Conservation (phyloP, 495 filamentous ascomycete genomes). For the Aspergillus kassunensis region DNA sequence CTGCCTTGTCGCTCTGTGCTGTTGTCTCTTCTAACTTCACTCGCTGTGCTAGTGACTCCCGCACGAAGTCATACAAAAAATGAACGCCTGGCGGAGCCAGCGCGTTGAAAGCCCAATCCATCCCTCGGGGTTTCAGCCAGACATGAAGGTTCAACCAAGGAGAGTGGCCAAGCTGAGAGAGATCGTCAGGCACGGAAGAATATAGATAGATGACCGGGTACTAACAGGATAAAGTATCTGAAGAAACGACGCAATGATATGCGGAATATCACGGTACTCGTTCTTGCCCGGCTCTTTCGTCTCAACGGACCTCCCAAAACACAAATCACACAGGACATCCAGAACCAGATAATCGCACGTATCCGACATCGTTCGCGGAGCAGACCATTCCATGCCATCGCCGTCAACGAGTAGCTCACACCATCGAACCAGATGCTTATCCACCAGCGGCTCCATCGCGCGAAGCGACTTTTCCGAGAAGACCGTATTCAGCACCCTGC, state of each 20-base stretch:
- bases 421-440: too few relatives aligned
- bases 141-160: slow-evolving; percentile 7
- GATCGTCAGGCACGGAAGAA: neutral
- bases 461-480: too few relatives aligned
- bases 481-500: too few relatives aligned
- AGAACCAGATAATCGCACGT: slow-evolving; percentile 10
- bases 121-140: slow-evolving; percentile 7
- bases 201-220: neutral
- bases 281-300: slow-evolving; percentile 7
- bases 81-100: neutral
- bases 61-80: slow-evolving; percentile 7
- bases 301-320: slow-evolving; percentile 1
- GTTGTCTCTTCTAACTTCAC: neutral
- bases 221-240: slow-evolving; percentile 9
- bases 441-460: too few relatives aligned
- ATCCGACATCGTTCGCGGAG: slow-evolving; percentile 9
- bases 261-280: slow-evolving; percentile 10
- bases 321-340: slow-evolving; percentile 11
- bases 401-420: slow-evolving; percentile 3
- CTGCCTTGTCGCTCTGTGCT: neutral
- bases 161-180: slow-evolving; percentile 9
- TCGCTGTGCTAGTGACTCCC: neutral
- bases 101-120: neutral
- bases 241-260: slow-evolving; percentile 7
- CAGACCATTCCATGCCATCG: neutral